A percentile compares a stretch with the other conserved stretches of the same genome.
phyloP scores from a whole-genome alignment of 31 red algal species.

The Asparagopsis taxiformis region DNA sequence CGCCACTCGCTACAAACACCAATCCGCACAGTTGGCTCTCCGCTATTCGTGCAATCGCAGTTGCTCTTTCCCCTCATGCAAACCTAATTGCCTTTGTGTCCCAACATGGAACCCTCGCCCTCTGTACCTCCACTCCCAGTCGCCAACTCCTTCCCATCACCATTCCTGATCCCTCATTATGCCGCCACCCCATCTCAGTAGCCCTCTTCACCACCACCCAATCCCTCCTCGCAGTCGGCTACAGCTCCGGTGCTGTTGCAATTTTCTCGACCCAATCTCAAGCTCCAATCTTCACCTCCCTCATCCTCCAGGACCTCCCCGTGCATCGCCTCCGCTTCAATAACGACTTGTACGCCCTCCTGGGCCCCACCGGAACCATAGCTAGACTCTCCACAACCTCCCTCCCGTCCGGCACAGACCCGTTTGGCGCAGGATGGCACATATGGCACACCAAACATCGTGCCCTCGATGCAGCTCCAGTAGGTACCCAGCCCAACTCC shows the following conservation, averaged over 20 bases:
- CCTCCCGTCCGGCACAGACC: slow-evolving; percentile 7
- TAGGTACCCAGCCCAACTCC: slow-evolving; percentile 20
- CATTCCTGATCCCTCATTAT: neutral
- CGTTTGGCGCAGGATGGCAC: slow-evolving; percentile 23
- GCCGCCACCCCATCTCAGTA: slow-evolving; percentile 6
- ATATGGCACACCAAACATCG: slow-evolving; percentile 43
- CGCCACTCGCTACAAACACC: slow-evolving; percentile 12
- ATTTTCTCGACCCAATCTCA: neutral
- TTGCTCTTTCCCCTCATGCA: slow-evolving; percentile 50
- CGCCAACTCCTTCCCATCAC: neutral
- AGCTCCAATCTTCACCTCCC: slow-evolving; percentile 12
- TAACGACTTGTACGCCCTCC: slow-evolving; percentile 26
- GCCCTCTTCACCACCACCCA: slow-evolving; percentile 20
- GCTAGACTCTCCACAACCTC: slow-evolving; percentile 28
- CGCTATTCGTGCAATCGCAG: slow-evolving; percentile 33
- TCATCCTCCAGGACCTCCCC: slow-evolving; percentile 19
- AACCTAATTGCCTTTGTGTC: slow-evolving; percentile 50
- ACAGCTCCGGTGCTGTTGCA: slow-evolving; percentile 4
- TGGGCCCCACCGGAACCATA: slow-evolving; percentile 31
- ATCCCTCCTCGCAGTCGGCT: slow-evolving; percentile 6
- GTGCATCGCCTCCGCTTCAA: slow-evolving; percentile 52
- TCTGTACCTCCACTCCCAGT: neutral
- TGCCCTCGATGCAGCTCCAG: slow-evolving; percentile 33
- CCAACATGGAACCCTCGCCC: slow-evolving; percentile 29
- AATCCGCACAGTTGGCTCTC: slow-evolving; percentile 37